These are phyloP conservation scores for Chlorella sorokiniana DNA, from an alignment of 139 green algal genomes.

Conservation along the genomic window DNA sequence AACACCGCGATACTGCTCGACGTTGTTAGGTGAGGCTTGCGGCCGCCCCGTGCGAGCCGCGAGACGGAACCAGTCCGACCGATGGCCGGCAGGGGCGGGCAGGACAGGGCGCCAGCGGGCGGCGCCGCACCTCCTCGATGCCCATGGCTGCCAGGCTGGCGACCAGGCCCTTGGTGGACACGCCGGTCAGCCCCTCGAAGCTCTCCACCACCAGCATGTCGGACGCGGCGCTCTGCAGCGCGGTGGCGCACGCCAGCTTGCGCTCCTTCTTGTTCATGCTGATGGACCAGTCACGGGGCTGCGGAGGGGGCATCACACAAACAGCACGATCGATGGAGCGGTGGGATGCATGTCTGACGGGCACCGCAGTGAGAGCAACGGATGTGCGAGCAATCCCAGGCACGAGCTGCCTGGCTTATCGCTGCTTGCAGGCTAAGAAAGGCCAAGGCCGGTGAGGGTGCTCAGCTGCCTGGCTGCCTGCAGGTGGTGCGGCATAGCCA, in stretches of 20 bases:
- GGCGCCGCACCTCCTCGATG: constrained; percentile 21
- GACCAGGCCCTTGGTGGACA: constrained; percentile 89
- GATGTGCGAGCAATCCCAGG: too few relatives aligned
- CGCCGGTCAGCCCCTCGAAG: constrained; percentile 47
- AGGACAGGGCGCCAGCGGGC: too few relatives aligned
- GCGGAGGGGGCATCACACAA: constrained; percentile 10
- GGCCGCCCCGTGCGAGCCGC: too few relatives aligned
- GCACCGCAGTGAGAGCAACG: too few relatives aligned
- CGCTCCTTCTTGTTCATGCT: constrained; percentile 99
- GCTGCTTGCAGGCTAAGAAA: too few relatives aligned
- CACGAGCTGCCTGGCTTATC: too few relatives aligned
- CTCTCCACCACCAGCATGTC: constrained; percentile 89
- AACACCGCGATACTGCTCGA: too few relatives aligned
- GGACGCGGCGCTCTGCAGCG: constrained; percentile 85
- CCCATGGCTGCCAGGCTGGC: constrained; percentile 68
- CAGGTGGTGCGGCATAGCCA: neutral
- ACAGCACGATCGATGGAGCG: neutral
- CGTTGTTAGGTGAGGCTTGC: too few relatives aligned
- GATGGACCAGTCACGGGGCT: constrained; percentile 96
- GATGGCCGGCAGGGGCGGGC: neutral
- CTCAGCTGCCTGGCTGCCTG: neutral
- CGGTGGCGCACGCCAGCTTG: constrained; percentile 90
- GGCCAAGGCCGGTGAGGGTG: too few relatives aligned
- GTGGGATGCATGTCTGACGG: too few relatives aligned
- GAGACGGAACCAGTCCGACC: neutral